Evolutionary conservation across 2,329 filamentous ascomycete species (phyloP).

Genomic region (Exophiala alcalophila): DNA sequence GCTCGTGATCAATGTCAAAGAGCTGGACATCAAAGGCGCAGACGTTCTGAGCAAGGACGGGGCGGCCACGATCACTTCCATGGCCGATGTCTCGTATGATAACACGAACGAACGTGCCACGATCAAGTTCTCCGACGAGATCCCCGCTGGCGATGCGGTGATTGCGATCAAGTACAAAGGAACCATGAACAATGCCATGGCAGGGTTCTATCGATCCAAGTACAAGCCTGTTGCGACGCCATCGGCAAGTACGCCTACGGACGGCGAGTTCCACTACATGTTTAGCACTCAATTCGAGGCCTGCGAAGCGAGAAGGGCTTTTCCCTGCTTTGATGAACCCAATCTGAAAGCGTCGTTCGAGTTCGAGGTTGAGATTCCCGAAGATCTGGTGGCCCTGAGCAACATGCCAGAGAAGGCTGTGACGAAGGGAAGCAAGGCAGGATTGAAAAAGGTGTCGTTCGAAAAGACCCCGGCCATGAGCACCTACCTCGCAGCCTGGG

Average conservation of each 20-base stretch:
- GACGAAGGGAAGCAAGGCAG: slow-evolving; percentile 64
- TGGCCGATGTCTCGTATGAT: slow-evolving; percentile 68
- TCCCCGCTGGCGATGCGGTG: slow-evolving; percentile 65
- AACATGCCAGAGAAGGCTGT: slow-evolving; percentile 89
- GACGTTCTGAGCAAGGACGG: slow-evolving; percentile 60
- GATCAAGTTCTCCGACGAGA: slow-evolving; percentile 69
- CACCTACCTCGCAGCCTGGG: slow-evolving; percentile 86
- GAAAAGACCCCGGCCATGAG: slow-evolving; percentile 87
- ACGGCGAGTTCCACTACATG: slow-evolving; percentile 63
- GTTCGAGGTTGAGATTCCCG: slow-evolving; percentile 85
- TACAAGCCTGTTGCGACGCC: slow-evolving; percentile 78
- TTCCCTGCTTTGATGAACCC: slow-evolving; percentile 97
- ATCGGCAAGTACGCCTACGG: slow-evolving; percentile 73
- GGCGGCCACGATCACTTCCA: slow-evolving; percentile 17
- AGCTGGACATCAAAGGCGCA: slow-evolving; percentile 71
- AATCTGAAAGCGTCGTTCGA: slow-evolving; percentile 96
- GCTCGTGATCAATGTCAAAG: slow-evolving; percentile 79
- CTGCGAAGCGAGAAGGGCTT: slow-evolving; percentile 88
- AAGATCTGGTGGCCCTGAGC: slow-evolving; percentile 81
- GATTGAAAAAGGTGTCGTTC: slow-evolving; percentile 67
- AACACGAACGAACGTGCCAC: slow-evolving; percentile 79
- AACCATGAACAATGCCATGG: slow-evolving; percentile 84
- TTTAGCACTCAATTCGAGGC: slow-evolving; percentile 97
- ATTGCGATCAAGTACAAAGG: slow-evolving; percentile 74
- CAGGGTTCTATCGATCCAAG: slow-evolving; percentile 88